A percentile compares a stretch with the other conserved stretches of the same genome.
Evolutionary conservation across 305 asterid genomes (phyloP).

Genomic region (Plantago coronopus): DNA sequence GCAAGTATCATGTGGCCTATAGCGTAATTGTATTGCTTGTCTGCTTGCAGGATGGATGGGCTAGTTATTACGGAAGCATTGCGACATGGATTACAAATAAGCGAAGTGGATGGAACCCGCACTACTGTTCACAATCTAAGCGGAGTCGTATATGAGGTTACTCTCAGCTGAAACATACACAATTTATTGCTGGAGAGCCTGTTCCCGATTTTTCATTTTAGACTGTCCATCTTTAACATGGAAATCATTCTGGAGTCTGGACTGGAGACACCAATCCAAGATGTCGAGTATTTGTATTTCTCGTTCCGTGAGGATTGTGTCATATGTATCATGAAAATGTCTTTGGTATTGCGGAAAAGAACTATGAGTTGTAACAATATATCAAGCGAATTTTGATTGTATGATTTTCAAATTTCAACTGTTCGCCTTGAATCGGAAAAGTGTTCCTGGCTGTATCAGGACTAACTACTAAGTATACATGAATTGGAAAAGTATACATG

Average conservation of each 20-base stretch:
- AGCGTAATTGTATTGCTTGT: constrained; percentile 1
- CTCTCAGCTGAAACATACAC: constrained; percentile 20
- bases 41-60: constrained; percentile 59
- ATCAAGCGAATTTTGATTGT: too few relatives aligned
- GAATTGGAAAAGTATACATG: too few relatives aligned
- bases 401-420: background rate
- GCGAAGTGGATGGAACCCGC: constrained; percentile 70
- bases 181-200: too few relatives aligned
- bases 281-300: too few relatives aligned
- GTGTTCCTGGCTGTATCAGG: background rate
- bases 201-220: too few relatives aligned
- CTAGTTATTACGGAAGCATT: constrained; percentile 66
- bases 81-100: constrained; percentile 52
- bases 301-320: too few relatives aligned
- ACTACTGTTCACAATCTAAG: constrained; percentile 45
- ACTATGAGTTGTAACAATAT: background rate
- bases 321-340: too few relatives aligned
- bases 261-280: too few relatives aligned
- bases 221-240: too few relatives aligned
- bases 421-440: background rate
- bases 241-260: too few relatives aligned
- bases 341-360: too few relatives aligned
- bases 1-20: background rate
- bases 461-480: background rate
- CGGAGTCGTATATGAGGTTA: constrained; percentile 70